phyloP scores from a whole-genome alignment of 1,284 basidiomycete genomes.

The Cystobasidium slooffiae region DNA sequence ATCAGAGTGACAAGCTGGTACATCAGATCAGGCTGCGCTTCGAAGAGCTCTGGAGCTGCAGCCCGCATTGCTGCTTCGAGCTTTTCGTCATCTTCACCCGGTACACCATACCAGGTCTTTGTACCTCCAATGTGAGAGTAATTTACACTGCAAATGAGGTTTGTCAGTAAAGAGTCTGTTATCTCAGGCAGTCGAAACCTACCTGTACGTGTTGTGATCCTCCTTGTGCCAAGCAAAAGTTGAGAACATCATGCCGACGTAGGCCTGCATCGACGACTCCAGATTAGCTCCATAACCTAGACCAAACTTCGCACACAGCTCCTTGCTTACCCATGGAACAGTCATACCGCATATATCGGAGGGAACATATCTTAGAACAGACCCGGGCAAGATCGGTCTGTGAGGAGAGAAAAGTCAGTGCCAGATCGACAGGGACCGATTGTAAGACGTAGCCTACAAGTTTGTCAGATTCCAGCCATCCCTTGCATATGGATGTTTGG shows the following conservation, averaged over 20 bases:
- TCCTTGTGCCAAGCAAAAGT: slow-evolving; percentile 99
- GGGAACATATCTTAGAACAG: slow-evolving; percentile 76
- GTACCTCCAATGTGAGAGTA: slow-evolving; percentile 90
- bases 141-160: slow-evolving; percentile 50
- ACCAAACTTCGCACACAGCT: neutral
- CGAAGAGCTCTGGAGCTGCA: slow-evolving; percentile 98
- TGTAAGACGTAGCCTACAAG: slow-evolving; percentile 67
- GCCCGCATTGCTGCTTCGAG: slow-evolving; percentile 94
- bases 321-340: slow-evolving; percentile 81
- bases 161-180: neutral
- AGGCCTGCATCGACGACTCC: slow-evolving; percentile 56
- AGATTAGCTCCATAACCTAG: neutral
- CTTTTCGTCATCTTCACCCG: slow-evolving; percentile 88
- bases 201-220: slow-evolving; percentile 94
- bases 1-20: slow-evolving; percentile 98
- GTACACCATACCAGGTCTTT: slow-evolving; percentile 99
- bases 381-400: slow-evolving; percentile 51
- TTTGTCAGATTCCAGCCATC: slow-evolving; percentile 99
- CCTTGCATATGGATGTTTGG: slow-evolving; percentile 79
- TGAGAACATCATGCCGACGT: slow-evolving; percentile 98
- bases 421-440: slow-evolving; percentile 78
- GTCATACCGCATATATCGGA: slow-evolving; percentile 99
- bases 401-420: slow-evolving; percentile 51
- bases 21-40: slow-evolving; percentile 93
- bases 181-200: neutral